phyloP scores from a whole-genome alignment of 2,329 filamentous ascomycete species.

The Fusarium buxicola region DNA sequence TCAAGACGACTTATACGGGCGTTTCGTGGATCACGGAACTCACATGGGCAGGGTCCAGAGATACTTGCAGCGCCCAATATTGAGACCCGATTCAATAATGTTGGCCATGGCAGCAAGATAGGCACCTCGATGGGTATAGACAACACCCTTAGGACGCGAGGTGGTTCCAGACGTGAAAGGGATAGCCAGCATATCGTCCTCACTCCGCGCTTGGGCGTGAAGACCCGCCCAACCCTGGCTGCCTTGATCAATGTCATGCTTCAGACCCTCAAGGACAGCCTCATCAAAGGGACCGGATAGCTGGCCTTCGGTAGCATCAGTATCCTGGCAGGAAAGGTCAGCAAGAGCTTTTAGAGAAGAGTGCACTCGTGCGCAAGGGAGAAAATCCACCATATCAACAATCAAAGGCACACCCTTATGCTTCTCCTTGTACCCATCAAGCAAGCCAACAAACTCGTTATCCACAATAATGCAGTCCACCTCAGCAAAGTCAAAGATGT shows the following conservation, averaged over 20 bases:
- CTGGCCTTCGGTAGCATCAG: slow-evolving; percentile 79
- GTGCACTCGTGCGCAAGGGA: background rate
- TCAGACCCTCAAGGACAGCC: slow-evolving; percentile 83
- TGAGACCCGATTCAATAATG: slow-evolving; percentile 88
- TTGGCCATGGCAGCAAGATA: slow-evolving; percentile 90
- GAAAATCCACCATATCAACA: slow-evolving; percentile 69
- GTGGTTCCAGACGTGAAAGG: slow-evolving; percentile 97
- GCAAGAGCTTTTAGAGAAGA: background rate
- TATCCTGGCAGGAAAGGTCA: slow-evolving; percentile 68
- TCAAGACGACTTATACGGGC: background rate
- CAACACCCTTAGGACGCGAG: slow-evolving; percentile 89
- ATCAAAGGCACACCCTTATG: slow-evolving; percentile 77
- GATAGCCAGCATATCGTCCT: slow-evolving; percentile 85
- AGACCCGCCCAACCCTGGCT: slow-evolving; percentile 81
- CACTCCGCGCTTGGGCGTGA: slow-evolving; percentile 75
- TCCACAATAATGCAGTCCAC: slow-evolving; percentile 91
- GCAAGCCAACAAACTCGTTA: slow-evolving; percentile 77
- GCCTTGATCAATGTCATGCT: slow-evolving; percentile 75
- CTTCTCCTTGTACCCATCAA: slow-evolving; percentile 72
- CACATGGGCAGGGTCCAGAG: slow-evolving; percentile 95
- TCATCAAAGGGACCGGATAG: slow-evolving; percentile 84
- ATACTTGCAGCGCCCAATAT: slow-evolving; percentile 80
- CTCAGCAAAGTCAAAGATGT: slow-evolving; percentile 89
- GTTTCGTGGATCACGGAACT: slow-evolving; percentile 53
- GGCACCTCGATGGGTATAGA: slow-evolving; percentile 88